Conservation (phyloP, 2,329 filamentous ascomycete genomes). For the Diaporthe vexans region DNA sequence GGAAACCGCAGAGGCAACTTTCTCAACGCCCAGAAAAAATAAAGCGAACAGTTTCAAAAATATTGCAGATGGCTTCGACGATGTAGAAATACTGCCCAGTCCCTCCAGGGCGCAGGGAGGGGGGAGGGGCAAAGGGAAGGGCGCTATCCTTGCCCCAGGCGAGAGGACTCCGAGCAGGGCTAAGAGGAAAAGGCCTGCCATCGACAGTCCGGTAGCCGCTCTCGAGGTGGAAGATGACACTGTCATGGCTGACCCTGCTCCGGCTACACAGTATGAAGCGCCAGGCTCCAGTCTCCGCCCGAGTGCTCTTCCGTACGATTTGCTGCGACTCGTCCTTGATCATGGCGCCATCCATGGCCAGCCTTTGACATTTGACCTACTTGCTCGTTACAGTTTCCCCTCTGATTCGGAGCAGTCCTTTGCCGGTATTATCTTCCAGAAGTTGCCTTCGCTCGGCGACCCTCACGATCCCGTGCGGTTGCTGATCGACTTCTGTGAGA, state of each 20-base stretch:
- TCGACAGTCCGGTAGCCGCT: conserved; percentile 76
- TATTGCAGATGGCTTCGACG: conserved; percentile 83
- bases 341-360: conserved; percentile 69
- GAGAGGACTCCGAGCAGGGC: conserved; percentile 75
- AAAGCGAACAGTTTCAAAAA: conserved; percentile 64
- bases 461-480: conserved; percentile 65
- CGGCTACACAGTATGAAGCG: conserved; percentile 3
- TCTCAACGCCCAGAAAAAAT: conserved; percentile 74
- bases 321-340: conserved; percentile 73
- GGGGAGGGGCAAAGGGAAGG: conserved; percentile 53
- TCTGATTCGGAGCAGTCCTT: conserved; percentile 74
- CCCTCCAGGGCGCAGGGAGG: conserved; percentile 64
- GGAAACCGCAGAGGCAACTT: conserved; percentile 55
- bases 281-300: conserved; percentile 42
- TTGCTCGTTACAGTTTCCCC: conserved; percentile 75
- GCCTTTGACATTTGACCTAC: conserved; percentile 75
- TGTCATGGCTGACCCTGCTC: conserved; percentile 42
- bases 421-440: conserved; percentile 76
- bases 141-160: conserved; percentile 57
- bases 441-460: conserved; percentile 70
- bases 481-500: conserved; percentile 73
- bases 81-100: conserved; percentile 69
- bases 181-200: conserved; percentile 77
- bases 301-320: conserved; percentile 41
- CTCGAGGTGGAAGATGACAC: conserved; percentile 66